Evolutionary conservation across 208 protist genomes (phyloP), one percentile per base, ranked within the genome.

Genomic region (Wallacemonas sp.): DNA sequence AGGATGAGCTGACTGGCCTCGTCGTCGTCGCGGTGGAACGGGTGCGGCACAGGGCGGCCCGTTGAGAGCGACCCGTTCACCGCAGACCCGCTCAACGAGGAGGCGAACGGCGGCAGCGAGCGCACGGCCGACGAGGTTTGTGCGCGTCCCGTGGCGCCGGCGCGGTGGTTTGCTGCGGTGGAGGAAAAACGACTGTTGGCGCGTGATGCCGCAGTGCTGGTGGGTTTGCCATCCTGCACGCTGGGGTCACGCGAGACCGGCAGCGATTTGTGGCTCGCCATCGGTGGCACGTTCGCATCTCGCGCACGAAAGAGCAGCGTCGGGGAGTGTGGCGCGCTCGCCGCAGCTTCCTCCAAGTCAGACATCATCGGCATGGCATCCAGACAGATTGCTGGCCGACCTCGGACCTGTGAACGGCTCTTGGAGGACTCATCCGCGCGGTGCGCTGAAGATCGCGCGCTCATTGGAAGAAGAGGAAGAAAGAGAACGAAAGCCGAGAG

Each of bases 341-440:
- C n/a, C n/a, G n/a, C n/a, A n/a, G n/a, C n/a, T n/a, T 37, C 32
- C 1, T 34, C 24, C 5, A 34, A 9, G 41, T 50, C 22, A 24
- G 30, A 46, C 17, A 27, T n/a, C 26, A 60, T 42, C 63, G 73
- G 30, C 59, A 62, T 67, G 32, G 61, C 50, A 33, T 83, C 73
- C 10, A 84, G 66, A 10, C 68, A 67, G 13, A 84, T 78, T 21
- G 78, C 78, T 15, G 65, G 68, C 1, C 78, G 70, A 1, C 70
- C 58, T 6, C 59, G 73, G 4, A 68, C 64, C 61, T 79, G 72
- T 8, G 77, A 83, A 19, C 62, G 54, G 45, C 78, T 84, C 46
- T 80, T 45, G 33, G 71, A 78, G 6, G 66, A 38, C n/a, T 63
- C 68, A 2, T 65, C 71, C 26, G 74, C 63, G 3, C 39, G 36